Conservation (phyloP, 176 grass and related monocot genomes). For the Areca catechu region DNA sequence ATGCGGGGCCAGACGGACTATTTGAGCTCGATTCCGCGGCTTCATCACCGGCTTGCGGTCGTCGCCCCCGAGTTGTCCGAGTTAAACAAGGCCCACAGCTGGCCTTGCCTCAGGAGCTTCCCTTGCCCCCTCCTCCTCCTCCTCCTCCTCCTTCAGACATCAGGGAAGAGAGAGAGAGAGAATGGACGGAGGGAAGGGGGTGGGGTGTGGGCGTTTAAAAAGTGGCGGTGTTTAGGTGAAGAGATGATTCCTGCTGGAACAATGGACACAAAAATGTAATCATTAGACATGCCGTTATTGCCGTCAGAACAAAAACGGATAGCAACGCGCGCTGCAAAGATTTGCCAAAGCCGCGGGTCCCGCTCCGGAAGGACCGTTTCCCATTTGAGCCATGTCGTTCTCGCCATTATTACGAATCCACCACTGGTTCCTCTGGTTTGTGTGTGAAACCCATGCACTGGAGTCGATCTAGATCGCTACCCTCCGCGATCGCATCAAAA, state of each 20-base stretch:
- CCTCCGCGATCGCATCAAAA: too few species aligned
- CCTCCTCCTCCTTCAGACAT: slow-evolving; percentile 2
- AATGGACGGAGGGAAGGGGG: not conserved
- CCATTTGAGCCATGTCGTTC: too few species aligned
- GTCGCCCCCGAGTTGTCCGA: not conserved
- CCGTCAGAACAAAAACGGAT: too few species aligned
- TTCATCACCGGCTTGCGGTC: not conserved
- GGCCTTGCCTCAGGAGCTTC: not conserved
- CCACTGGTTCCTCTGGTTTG: too few species aligned
- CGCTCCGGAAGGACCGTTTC: too few species aligned
- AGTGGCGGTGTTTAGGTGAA: not conserved
- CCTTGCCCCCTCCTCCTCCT: not conserved
- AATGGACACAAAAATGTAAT: not conserved
- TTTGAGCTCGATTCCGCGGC: not conserved
- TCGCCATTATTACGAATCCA: too few species aligned
- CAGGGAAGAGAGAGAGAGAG: not conserved
- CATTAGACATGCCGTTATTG: not conserved
- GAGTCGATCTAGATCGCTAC: too few species aligned
- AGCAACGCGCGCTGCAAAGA: too few species aligned
- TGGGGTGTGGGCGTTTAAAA: not conserved
- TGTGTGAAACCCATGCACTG: too few species aligned
- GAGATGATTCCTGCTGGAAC: not conserved
- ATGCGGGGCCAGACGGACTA: not conserved
- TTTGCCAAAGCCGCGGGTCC: too few species aligned
- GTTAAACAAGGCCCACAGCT: not conserved